phyloP scores from a whole-genome alignment of 805 yeast genomes.

The Sugiyamaella mastotermitis region DNA sequence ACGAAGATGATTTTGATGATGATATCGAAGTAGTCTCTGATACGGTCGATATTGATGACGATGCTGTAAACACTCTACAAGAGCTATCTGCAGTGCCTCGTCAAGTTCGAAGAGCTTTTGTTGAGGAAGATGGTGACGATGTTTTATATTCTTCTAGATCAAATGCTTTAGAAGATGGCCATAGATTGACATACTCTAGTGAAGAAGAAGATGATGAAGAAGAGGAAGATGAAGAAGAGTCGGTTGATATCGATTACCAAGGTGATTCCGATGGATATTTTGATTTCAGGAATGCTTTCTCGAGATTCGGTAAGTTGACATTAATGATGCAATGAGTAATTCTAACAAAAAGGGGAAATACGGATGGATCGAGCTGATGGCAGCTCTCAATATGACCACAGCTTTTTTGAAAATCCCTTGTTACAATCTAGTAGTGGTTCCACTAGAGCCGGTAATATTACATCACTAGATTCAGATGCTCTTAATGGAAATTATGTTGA shows the following conservation, averaged over 20 bases:
- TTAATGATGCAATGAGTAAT: not conserved
- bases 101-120: slow-evolving; percentile 4
- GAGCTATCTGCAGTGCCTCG: slow-evolving; percentile 13
- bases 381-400: too few species aligned
- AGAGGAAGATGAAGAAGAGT: slow-evolving; percentile 13
- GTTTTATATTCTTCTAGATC: slow-evolving; percentile 8
- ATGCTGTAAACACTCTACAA: slow-evolving; percentile 14
- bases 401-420: too few species aligned
- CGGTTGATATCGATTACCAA: slow-evolving; percentile 8
- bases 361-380: slow-evolving; percentile 10
- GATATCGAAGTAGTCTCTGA: too few species aligned
- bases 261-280: slow-evolving; percentile 7
- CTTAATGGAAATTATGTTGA: too few species aligned
- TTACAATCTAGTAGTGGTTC: too few species aligned
- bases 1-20: slow-evolving; percentile 24
- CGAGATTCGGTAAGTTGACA: slow-evolving; percentile 10
- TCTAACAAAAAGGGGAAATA: slow-evolving; percentile 6
- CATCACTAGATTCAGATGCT: too few species aligned
- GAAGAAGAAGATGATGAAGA: slow-evolving; percentile 31
- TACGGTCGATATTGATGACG: too few species aligned
- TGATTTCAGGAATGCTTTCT: slow-evolving; percentile 12
- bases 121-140: slow-evolving; percentile 14
- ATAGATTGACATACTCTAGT: slow-evolving; percentile 8
- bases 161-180: slow-evolving; percentile 6
- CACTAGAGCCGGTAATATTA: too few species aligned